Percentiles rank a stretch among this genome's conserved stretches.
Evolutionary conservation across 2,329 filamentous ascomycete genomes (phyloP).

Genomic region (Aureobasidium subglaciale): DNA sequence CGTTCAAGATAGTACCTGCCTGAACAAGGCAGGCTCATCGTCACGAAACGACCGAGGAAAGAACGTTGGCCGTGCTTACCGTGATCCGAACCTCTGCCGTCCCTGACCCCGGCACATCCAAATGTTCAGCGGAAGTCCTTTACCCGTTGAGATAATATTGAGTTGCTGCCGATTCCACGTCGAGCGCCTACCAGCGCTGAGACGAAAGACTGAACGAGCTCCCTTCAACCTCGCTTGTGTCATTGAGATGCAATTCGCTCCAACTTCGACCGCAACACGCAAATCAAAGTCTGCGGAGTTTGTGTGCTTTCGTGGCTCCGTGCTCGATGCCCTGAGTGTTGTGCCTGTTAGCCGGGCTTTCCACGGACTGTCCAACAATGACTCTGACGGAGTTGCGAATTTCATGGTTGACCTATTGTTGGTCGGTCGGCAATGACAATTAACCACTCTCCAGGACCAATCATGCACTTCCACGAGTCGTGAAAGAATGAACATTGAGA

Average conservation of each 20-base stretch:
- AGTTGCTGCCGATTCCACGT: too few relatives aligned
- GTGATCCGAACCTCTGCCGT: constrained; percentile 5
- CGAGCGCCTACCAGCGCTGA: too few relatives aligned
- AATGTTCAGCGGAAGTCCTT: not conserved
- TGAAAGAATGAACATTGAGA: not conserved
- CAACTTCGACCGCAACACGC: not conserved
- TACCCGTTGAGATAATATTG: not conserved
- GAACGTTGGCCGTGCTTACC: constrained; percentile 10
- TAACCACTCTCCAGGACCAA: not conserved
- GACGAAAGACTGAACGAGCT: not conserved
- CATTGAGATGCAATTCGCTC: not conserved
- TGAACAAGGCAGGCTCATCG: not conserved
- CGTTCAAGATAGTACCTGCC: not conserved
- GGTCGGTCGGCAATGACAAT: not conserved
- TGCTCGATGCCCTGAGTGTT: not conserved
- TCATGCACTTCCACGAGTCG: not conserved
- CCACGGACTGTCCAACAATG: not conserved
- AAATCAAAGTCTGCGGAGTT: not conserved
- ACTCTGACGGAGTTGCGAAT: not conserved
- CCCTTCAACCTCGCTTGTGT: not conserved
- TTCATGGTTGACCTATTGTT: not conserved
- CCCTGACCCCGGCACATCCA: not conserved
- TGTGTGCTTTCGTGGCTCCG: not conserved
- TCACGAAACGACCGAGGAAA: not conserved
- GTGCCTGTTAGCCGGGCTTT: not conserved